Evolutionary conservation across 306 rosid genomes (phyloP), one percentile per base, ranked within the genome.

Genomic region (Spatholobus suberectus): DNA sequence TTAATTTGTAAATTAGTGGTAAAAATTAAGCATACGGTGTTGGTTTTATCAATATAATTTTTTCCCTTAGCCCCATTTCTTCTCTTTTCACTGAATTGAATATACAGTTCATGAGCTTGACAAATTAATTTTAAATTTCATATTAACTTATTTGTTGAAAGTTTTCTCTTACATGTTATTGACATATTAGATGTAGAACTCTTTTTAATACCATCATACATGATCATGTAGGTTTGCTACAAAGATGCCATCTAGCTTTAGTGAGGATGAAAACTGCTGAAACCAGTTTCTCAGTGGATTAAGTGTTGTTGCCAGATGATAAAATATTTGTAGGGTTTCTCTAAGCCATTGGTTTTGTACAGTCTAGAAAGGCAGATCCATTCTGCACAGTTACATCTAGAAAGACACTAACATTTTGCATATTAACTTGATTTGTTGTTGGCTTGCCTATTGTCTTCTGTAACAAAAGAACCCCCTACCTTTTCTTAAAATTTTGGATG

Each of bases 231-330:
- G 98, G 83, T 90, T 90, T 70, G 86, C 86, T 32, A 63, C 68
- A 71, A 94, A 90, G 88, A 86, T 89, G 80, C 94, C 90, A 2
- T 94, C 92, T 29, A 92, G 96, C 91, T 90, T 90, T 82, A 92
- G 95, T 8, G 95, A 92, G 84, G 97, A 92, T 65, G 98, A 94
- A n/a, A 88, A 90, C 96, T 63, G 96, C 91, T 1, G 98, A 92
- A 40, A 88, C 97, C 69, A 88, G 93, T 86, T 89, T 96, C 40
- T 94, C 92, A 2, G 61, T 77, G 86, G 94, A 90, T 65, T 93
- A 86, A 92, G 73, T 24, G 73, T 27, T 34, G 70, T 73, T 26
- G 82, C 44, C 61, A 75, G 82, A 77, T 29, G 32, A 29, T 75
- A 66, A 55, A 70, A 73, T 82, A 61, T 81, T 57, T 49, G 73